Conservation (phyloP, 1,139 yeast species). For the Suhomyces bolitotheri region DNA sequence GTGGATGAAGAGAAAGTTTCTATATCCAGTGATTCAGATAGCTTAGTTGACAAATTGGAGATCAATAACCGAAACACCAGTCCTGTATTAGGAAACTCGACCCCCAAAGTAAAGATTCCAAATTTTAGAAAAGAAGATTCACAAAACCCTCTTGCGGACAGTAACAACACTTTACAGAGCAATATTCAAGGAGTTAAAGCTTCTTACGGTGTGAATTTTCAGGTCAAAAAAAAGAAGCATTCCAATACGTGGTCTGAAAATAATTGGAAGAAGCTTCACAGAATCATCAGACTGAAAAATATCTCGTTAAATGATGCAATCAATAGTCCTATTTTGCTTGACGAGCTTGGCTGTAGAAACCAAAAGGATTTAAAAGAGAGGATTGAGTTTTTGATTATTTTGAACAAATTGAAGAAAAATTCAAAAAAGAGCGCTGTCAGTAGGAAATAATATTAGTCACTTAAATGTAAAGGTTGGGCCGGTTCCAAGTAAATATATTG, state of each 20-base stretch:
- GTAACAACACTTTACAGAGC: too few species aligned
- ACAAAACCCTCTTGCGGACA: too few species aligned
- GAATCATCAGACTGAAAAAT: constrained; percentile 15
- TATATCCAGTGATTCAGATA: constrained; percentile 15
- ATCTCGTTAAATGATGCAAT: constrained; percentile 17
- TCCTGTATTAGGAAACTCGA: constrained; percentile 15
- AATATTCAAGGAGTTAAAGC: too few species aligned
- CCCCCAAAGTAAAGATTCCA: constrained; percentile 12
- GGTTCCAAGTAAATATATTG: background rate
- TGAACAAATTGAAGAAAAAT: constrained; percentile 7
- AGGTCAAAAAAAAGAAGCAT: background rate
- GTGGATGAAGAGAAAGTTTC: background rate
- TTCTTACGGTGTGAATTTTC: too few species aligned
- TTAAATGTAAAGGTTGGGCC: background rate
- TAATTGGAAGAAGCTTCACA: constrained; percentile 17
- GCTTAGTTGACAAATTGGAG: constrained; percentile 8
- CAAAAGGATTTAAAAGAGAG: constrained; percentile 15
- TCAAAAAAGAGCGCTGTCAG: background rate
- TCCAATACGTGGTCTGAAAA: constrained; percentile 6
- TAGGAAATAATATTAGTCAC: too few species aligned
- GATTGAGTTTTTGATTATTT: constrained; percentile 15
- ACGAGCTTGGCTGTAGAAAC: constrained; percentile 13
- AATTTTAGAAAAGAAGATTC: too few species aligned
- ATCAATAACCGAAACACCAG: constrained; percentile 10
- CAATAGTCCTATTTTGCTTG: constrained; percentile 13